Conservation (phyloP, 2,329 filamentous ascomycete species). For the Microsporum ferrugineum region DNA sequence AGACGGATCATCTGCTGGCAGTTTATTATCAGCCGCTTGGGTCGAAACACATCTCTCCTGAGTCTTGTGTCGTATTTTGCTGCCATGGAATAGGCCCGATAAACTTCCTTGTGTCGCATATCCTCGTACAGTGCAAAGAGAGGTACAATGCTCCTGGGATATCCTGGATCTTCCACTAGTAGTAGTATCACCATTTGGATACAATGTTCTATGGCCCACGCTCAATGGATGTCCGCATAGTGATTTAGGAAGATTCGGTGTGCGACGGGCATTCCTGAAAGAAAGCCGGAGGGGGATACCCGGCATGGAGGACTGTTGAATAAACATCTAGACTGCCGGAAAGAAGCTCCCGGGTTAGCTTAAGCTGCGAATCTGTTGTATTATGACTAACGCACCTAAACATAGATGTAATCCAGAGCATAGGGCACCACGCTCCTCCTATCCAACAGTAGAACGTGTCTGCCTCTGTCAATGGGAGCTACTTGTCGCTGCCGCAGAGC, state of each 20-base stretch:
- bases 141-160: neutral
- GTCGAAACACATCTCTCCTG: neutral
- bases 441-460: neutral
- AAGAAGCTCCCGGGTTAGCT: neutral
- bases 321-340: neutral
- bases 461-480: neutral
- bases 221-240: neutral
- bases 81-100: neutral
- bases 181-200: neutral
- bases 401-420: neutral
- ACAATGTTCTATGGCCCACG: neutral
- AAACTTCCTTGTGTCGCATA: neutral
- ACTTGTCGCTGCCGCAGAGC: neutral
- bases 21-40: neutral
- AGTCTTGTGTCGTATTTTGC: neutral
- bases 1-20: neutral
- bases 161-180: neutral
- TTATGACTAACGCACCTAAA: neutral
- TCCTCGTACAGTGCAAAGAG: neutral
- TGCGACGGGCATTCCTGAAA: neutral
- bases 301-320: neutral
- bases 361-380: neutral
- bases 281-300: neutral
- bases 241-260: neutral
- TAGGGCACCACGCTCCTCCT: neutral